Conservation (phyloP, 441 rosid species). For the Corymbia calophylla region DNA sequence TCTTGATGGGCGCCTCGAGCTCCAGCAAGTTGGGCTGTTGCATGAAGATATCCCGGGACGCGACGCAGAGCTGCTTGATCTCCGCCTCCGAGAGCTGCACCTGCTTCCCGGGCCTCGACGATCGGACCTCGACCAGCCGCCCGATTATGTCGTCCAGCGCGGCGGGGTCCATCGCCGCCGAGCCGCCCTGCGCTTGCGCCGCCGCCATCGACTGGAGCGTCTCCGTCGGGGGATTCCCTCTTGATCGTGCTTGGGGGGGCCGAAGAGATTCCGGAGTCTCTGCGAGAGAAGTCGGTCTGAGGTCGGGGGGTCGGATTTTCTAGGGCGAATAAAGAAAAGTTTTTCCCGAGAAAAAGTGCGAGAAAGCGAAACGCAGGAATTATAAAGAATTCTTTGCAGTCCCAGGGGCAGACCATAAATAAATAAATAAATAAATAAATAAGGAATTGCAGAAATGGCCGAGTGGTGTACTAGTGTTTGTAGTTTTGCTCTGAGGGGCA, state of each 20-base stretch:
- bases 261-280: background rate
- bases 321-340: background rate
- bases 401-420: background rate
- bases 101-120: conserved; percentile 82
- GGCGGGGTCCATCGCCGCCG: conserved; percentile 39
- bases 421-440: background rate
- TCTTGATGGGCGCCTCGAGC: conserved; percentile 94
- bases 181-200: conserved; percentile 1
- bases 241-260: background rate
- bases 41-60: conserved; percentile 61
- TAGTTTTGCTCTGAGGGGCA: background rate
- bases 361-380: background rate
- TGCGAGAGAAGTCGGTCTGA: background rate
- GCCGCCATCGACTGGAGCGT: background rate
- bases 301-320: background rate
- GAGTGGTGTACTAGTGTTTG: background rate
- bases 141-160: conserved; percentile 68
- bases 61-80: conserved; percentile 77
- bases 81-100: conserved; percentile 84
- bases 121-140: conserved; percentile 76
- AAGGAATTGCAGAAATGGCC: background rate
- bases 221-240: background rate
- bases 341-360: background rate
- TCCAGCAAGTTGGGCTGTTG: conserved; percentile 88
- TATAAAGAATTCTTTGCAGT: background rate